Conservation (phyloP, 2,329 filamentous ascomycete species). For the Fusarium sp. region DNA sequence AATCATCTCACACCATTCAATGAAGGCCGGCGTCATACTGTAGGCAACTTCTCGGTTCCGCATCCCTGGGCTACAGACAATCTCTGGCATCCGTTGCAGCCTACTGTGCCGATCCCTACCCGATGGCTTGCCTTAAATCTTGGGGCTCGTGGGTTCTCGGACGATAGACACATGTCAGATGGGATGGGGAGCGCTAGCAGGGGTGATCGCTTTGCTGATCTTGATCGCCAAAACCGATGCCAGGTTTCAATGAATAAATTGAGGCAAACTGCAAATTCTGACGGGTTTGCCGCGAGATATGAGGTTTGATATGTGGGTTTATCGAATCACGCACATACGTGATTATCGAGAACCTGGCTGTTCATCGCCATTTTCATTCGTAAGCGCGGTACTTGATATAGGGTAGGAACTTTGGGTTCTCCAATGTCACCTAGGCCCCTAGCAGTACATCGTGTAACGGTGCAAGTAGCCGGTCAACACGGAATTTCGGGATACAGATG, state of each 20-base stretch:
- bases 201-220: slow-evolving; percentile 41
- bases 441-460: slow-evolving; percentile 27
- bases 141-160: slow-evolving; percentile 43
- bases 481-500: slow-evolving; percentile 13
- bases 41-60: slow-evolving; percentile 2
- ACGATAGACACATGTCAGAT: slow-evolving; percentile 46
- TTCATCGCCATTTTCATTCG: slow-evolving; percentile 3
- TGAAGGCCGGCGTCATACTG: slow-evolving; percentile 11
- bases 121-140: slow-evolving; percentile 40
- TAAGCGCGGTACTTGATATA: slow-evolving; percentile 13
- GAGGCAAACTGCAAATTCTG: neutral
- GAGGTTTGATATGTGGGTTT: slow-evolving; percentile 26
- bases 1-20: neutral
- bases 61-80: slow-evolving; percentile 11
- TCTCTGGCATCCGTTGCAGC: slow-evolving; percentile 29
- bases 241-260: slow-evolving; percentile 9
- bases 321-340: slow-evolving; percentile 31
- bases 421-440: slow-evolving; percentile 8
- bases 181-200: slow-evolving; percentile 42
- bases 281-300: slow-evolving; percentile 1
- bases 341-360: slow-evolving; percentile 5
- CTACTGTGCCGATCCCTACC: slow-evolving; percentile 39
- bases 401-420: slow-evolving; percentile 8
- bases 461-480: slow-evolving; percentile 24
- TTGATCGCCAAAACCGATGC: slow-evolving; percentile 37